Conservation (phyloP, 2,329 filamentous ascomycete species). For the Clonostachys sp. region DNA sequence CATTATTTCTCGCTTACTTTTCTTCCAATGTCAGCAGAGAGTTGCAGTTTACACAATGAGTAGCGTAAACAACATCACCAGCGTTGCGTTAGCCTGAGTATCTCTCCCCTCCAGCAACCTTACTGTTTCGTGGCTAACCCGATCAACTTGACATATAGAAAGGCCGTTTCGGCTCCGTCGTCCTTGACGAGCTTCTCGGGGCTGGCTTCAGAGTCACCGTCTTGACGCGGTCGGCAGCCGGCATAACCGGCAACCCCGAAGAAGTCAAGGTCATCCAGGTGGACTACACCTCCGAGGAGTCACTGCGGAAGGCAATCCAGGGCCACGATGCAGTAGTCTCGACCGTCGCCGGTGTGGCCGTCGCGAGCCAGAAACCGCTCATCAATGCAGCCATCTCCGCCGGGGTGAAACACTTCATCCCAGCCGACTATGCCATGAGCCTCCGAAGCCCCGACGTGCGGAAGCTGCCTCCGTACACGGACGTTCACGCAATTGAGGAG, state of each 20-base stretch:
- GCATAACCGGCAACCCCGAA: constrained; percentile 7
- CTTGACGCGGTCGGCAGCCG: neutral
- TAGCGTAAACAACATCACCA: too few species aligned
- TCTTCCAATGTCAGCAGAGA: too few species aligned
- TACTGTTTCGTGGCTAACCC: too few species aligned
- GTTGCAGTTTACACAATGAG: too few species aligned
- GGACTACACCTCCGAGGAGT: constrained; percentile 26
- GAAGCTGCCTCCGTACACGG: constrained; percentile 26
- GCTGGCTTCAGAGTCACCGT: neutral
- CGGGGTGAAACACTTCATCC: constrained; percentile 51
- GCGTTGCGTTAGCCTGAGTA: too few species aligned
- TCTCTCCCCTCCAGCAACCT: too few species aligned
- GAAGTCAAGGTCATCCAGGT: constrained; percentile 6
- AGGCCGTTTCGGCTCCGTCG: too few species aligned
- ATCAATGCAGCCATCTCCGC: constrained; percentile 49
- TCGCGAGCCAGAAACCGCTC: constrained; percentile 28
- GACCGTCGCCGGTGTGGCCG: constrained; percentile 21
- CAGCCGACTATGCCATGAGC: constrained; percentile 40
- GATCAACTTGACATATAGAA: too few species aligned
- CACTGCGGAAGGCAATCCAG: constrained; percentile 37
- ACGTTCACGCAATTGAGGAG: constrained; percentile 12
- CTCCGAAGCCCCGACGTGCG: neutral
- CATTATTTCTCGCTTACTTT: too few species aligned
- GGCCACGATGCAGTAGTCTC: constrained; percentile 48
- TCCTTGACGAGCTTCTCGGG: too few species aligned